These are phyloP conservation scores for Candida dajiaensis DNA, from an alignment of 805 yeast genomes.

Conservation along the genomic window DNA sequence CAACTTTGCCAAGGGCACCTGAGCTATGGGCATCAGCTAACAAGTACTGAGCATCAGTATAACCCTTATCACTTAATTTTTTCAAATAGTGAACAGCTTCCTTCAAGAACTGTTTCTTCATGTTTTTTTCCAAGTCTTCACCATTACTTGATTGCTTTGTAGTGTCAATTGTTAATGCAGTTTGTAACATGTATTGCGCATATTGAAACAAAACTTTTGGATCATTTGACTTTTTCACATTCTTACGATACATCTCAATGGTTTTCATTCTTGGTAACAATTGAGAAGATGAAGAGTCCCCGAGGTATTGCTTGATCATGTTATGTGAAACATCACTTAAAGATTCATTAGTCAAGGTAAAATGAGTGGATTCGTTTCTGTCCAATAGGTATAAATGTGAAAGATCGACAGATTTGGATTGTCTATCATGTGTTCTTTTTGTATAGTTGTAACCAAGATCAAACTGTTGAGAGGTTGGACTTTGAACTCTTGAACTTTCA, in stretches of 20 bases:
- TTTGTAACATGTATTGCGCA: slow-evolving; percentile 85
- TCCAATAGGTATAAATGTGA: slow-evolving; percentile 35
- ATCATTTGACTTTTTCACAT: slow-evolving; percentile 79
- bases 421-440: slow-evolving; percentile 14
- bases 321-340: slow-evolving; percentile 49
- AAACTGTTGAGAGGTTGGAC: slow-evolving; percentile 1
- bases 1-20: slow-evolving; percentile 78
- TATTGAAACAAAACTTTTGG: slow-evolving; percentile 84
- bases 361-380: slow-evolving; percentile 27
- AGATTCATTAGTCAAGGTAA: slow-evolving; percentile 33
- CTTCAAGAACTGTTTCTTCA: slow-evolving; percentile 55
- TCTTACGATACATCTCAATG: slow-evolving; percentile 78
- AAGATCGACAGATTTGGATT: slow-evolving; percentile 33
- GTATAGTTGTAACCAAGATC: not conserved
- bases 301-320: slow-evolving; percentile 45
- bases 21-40: slow-evolving; percentile 86
- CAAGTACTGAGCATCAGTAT: slow-evolving; percentile 85
- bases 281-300: slow-evolving; percentile 38
- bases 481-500: slow-evolving; percentile 1
- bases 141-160: slow-evolving; percentile 8
- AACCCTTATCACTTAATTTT: slow-evolving; percentile 71
- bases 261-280: slow-evolving; percentile 76
- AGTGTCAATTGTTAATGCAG: slow-evolving; percentile 59
- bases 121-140: slow-evolving; percentile 29
- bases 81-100: slow-evolving; percentile 72